Evolutionary conservation across 768 basidiomycete genomes (phyloP).

Genomic region (Cubamyces sp.): DNA sequence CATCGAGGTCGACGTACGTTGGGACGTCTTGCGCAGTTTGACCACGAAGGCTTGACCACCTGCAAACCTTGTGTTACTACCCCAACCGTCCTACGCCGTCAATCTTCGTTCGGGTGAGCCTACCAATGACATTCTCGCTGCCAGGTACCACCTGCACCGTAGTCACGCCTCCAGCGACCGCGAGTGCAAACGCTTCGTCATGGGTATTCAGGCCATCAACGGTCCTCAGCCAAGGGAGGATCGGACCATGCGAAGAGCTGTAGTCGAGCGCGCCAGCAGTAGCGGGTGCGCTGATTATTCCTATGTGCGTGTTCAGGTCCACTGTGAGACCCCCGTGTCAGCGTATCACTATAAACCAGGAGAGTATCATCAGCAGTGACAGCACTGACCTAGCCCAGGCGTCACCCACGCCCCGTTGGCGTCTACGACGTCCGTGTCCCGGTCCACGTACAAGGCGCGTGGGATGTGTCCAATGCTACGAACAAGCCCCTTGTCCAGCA

Average conservation of each 20-base stretch:
- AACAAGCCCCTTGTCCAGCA: conserved; percentile 69
- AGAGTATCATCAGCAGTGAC: conserved; percentile 15
- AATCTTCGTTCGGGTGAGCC: conserved; percentile 18
- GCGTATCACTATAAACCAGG: conserved; percentile 9
- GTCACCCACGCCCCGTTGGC: conserved; percentile 69
- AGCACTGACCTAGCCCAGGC: conserved; percentile 56
- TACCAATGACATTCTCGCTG: conserved; percentile 74
- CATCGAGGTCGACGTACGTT: conserved; percentile 80
- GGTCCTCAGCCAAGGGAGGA: conserved; percentile 78
- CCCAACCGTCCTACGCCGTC: neutral
- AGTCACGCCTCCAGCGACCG: conserved; percentile 88
- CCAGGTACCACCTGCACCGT: conserved; percentile 84
- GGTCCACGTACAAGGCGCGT: conserved; percentile 36
- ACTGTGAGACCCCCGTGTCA: conserved; percentile 27
- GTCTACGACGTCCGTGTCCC: conserved; percentile 58
- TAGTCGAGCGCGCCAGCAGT: conserved; percentile 48
- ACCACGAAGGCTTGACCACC: conserved; percentile 89
- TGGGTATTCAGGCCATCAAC: conserved; percentile 89
- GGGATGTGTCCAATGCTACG: conserved; percentile 60
- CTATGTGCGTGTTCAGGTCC: conserved; percentile 70
- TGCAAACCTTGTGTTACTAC: conserved; percentile 31
- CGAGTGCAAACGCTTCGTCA: conserved; percentile 71
- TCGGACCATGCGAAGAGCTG: conserved; percentile 68
- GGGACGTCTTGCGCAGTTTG: conserved; percentile 78
- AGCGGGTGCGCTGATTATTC: conserved; percentile 64